These are phyloP conservation scores for Akebia trifoliata DNA, from an alignment of 164 flowering plant genomes.

Conservation along the genomic window DNA sequence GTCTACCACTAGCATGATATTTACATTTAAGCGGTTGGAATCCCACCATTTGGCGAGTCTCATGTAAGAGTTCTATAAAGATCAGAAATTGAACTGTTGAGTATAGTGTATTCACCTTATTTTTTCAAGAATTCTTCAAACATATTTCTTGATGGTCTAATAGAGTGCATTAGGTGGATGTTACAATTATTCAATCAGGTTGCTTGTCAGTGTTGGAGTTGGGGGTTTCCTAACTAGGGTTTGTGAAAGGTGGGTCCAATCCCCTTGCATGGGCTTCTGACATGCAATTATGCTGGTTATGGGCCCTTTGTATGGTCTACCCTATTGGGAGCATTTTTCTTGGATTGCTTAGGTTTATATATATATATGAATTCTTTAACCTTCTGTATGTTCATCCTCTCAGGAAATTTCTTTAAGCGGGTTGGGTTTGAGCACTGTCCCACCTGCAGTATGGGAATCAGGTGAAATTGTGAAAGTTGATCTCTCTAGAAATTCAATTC, in stretches of 20 bases:
- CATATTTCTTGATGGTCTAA: background rate
- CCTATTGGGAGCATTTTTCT: background rate
- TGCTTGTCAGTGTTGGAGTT: background rate
- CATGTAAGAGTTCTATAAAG: background rate
- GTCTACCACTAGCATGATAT: background rate
- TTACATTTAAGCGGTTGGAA: slow-evolving; percentile 2
- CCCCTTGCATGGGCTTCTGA: background rate
- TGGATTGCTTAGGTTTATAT: background rate
- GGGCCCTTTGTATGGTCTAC: background rate
- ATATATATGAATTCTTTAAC: background rate
- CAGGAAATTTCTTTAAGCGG: slow-evolving; percentile 85
- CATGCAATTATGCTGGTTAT: background rate
- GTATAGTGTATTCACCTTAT: no score
- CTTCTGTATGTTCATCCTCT: slow-evolving; percentile 14
- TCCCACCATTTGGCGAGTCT: background rate
- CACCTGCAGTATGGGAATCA: slow-evolving; percentile 77
- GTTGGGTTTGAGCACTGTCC: slow-evolving; percentile 54
- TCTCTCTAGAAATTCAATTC: slow-evolving; percentile 72
- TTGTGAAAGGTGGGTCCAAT: no score
- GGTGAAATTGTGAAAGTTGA: slow-evolving; percentile 66
- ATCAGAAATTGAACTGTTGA: no score
- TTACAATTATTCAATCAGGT: background rate
- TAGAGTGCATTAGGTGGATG: background rate
- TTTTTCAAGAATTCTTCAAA: background rate
- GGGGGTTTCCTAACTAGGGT: background rate